Percentiles rank a stretch among this genome's conserved stretches.
Conservation (phyloP, 23 red algal species). For the Cyanidium caldarium region DNA sequence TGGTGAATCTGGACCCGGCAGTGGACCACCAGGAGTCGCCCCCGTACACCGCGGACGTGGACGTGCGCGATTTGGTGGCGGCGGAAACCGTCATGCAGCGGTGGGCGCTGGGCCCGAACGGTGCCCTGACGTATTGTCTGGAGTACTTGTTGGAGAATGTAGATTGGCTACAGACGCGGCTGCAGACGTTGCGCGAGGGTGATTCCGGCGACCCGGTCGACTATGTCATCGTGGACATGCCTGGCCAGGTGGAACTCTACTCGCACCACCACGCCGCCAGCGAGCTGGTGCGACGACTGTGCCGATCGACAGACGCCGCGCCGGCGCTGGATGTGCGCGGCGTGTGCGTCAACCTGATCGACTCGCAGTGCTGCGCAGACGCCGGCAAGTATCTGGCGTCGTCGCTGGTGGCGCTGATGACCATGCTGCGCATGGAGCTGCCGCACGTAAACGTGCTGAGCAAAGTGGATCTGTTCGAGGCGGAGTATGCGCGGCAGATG, state of each 20-base stretch:
- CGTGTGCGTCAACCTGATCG: slow-evolving; percentile 68
- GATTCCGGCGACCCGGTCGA: background rate
- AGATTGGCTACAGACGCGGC: slow-evolving; percentile 35
- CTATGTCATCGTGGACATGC: slow-evolving; percentile 79
- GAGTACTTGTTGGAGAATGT: slow-evolving; percentile 60
- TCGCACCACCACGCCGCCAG: slow-evolving; percentile 62
- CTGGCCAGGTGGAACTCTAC: slow-evolving; percentile 89
- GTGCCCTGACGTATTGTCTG: slow-evolving; percentile 65
- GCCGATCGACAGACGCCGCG: background rate
- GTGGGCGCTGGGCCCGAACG: slow-evolving; percentile 67
- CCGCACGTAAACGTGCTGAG: slow-evolving; percentile 79
- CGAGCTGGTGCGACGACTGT: slow-evolving; percentile 23
- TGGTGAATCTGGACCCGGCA: slow-evolving; percentile 92
- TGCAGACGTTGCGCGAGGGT: background rate
- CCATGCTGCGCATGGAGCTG: slow-evolving; percentile 79
- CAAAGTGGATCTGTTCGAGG: slow-evolving; percentile 76
- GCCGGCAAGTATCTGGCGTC: slow-evolving; percentile 50
- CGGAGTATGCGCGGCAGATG: slow-evolving; percentile 9
- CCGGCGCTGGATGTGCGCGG: slow-evolving; percentile 7
- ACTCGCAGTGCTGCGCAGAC: slow-evolving; percentile 60
- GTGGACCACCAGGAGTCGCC: slow-evolving; percentile 9
- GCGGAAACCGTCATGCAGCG: slow-evolving; percentile 17
- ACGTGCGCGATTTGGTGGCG: slow-evolving; percentile 56
- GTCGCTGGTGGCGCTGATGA: slow-evolving; percentile 38
- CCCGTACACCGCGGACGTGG: slow-evolving; percentile 48